Percentiles rank a stretch among this genome's conserved stretches.
Conservation (phyloP, 768 basidiomycete genomes). For the Mycena haematopus region DNA sequence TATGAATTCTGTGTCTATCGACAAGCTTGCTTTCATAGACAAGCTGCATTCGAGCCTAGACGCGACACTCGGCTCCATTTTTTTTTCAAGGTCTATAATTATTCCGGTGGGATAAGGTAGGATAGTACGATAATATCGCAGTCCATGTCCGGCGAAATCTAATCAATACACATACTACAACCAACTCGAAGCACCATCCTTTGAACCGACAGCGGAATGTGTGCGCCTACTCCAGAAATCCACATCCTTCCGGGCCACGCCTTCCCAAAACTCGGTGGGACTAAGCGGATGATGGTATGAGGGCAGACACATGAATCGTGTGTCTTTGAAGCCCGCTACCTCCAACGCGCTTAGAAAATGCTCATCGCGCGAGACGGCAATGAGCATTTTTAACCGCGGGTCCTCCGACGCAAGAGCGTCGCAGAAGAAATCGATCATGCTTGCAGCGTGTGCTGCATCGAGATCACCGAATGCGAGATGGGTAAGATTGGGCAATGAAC, state of each 20-base stretch:
- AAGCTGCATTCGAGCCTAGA: no score
- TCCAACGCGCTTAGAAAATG: constrained; percentile 29
- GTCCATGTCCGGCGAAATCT: no score
- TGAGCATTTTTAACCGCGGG: constrained; percentile 32
- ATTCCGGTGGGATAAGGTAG: no score
- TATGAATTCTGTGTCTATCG: no score
- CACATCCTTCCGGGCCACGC: constrained; percentile 31
- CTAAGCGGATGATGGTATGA: constrained; percentile 34
- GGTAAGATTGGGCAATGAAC: constrained; percentile 37
- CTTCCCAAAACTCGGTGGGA: constrained; percentile 36
- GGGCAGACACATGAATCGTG: constrained; percentile 35
- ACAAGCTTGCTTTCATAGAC: no score
- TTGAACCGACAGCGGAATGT: neutral
- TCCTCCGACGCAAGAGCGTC: constrained; percentile 29
- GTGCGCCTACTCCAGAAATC: constrained; percentile 38
- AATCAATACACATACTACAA: no score
- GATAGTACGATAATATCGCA: no score
- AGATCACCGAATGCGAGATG: constrained; percentile 42
- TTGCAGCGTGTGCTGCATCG: constrained; percentile 20
- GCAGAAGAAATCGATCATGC: constrained; percentile 32
- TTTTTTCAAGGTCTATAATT: no score
- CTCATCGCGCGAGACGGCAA: constrained; percentile 35
- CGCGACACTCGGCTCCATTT: no score
- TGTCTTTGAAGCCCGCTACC: constrained; percentile 31
- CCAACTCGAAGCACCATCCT: neutral